These are phyloP conservation scores for Pichia sp. DNA, from an alignment of 1,139 yeast species.

Conservation along the genomic window DNA sequence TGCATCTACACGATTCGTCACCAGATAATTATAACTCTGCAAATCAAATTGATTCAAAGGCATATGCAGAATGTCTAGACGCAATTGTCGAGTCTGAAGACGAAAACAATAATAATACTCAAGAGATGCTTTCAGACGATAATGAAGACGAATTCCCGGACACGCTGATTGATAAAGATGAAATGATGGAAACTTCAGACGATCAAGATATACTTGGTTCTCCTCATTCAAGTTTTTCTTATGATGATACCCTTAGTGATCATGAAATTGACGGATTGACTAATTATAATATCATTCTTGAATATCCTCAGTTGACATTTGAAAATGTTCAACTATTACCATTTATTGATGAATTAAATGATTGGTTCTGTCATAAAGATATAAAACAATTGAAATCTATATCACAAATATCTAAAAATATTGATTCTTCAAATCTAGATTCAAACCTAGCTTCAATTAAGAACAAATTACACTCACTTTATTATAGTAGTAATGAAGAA, in stretches of 20 bases:
- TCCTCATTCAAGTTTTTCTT: constrained; percentile 27
- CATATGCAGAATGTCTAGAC: too few species aligned
- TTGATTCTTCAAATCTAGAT: too few species aligned
- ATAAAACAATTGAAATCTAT: constrained; percentile 29
- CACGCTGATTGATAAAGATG: constrained; percentile 32
- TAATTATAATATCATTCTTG: constrained; percentile 28
- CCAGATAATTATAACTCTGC: too few species aligned
- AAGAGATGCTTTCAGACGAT: not conserved
- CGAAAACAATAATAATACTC: constrained; percentile 3
- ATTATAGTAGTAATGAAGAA: not conserved
- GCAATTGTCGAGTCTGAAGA: constrained; percentile 1
- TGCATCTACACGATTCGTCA: not conserved
- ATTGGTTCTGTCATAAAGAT: constrained; percentile 61
- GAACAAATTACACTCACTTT: not conserved
- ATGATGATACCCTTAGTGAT: constrained; percentile 17
- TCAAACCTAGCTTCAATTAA: too few species aligned
- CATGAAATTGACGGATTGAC: constrained; percentile 29
- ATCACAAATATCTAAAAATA: constrained; percentile 5
- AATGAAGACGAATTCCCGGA: constrained; percentile 26
- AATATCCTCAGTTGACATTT: constrained; percentile 41
- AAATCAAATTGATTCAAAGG: too few species aligned
- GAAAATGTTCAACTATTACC: constrained; percentile 37
- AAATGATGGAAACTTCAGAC: constrained; percentile 28
- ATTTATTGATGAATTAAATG: constrained; percentile 45
- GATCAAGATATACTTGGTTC: constrained; percentile 28